These are phyloP conservation scores for Phaeosphaeriaceae sp. DNA, from an alignment of 2,329 filamentous ascomycete genomes.

Conservation along the genomic window DNA sequence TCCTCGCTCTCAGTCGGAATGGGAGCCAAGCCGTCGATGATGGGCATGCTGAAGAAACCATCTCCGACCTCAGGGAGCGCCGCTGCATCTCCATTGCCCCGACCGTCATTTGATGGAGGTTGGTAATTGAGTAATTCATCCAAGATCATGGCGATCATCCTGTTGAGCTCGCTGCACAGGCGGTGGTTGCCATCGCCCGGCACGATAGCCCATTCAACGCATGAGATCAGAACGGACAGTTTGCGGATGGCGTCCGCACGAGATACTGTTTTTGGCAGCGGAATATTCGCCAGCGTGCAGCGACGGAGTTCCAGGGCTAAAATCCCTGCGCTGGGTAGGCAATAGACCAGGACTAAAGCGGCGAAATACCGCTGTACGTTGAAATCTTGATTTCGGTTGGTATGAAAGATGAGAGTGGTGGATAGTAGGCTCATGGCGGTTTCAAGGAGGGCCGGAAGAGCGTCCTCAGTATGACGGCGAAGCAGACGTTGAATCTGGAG, in stretches of 20 bases:
- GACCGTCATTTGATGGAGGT: not conserved
- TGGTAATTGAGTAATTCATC: slow-evolving; percentile 48
- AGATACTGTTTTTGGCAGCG: slow-evolving; percentile 37
- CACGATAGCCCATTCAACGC: slow-evolving; percentile 43
- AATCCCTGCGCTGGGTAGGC: too few relatives aligned
- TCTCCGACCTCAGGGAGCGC: slow-evolving; percentile 4
- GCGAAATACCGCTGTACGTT: slow-evolving; percentile 26
- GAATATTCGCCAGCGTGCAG: slow-evolving; percentile 37
- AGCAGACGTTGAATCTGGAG: slow-evolving; percentile 45
- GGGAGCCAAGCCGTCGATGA: slow-evolving; percentile 46
- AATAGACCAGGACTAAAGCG: not conserved
- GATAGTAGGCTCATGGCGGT: slow-evolving; percentile 44
- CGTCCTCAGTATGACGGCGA: slow-evolving; percentile 40
- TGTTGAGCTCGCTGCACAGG: slow-evolving; percentile 46
- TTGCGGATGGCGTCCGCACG: slow-evolving; percentile 47
- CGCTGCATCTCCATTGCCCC: too few relatives aligned
- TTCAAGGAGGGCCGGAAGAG: slow-evolving; percentile 40
- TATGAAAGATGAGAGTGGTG: slow-evolving; percentile 41
- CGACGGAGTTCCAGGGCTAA: too few relatives aligned
- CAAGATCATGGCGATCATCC: slow-evolving; percentile 43
- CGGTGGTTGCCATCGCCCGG: slow-evolving; percentile 46
- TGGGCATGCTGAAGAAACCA: slow-evolving; percentile 44
- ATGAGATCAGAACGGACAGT: slow-evolving; percentile 45
- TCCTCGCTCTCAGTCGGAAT: slow-evolving; percentile 46
- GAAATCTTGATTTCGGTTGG: slow-evolving; percentile 39